phyloP scores from a whole-genome alignment of 352 stramenopile genomes.

The Aphanomyces invadans region DNA sequence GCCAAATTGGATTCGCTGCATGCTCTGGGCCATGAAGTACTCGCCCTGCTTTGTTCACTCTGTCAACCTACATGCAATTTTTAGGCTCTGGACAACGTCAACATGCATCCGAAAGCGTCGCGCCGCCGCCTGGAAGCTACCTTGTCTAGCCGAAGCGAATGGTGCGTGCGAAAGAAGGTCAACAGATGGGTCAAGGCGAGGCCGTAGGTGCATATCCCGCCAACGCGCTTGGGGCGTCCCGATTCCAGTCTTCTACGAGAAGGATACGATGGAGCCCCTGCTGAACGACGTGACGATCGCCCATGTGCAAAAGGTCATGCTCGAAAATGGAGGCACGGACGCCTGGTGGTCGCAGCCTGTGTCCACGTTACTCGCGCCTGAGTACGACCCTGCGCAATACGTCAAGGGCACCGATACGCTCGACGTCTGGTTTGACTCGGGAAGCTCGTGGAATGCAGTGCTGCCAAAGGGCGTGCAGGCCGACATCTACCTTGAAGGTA shows the following conservation, averaged over 20 bases:
- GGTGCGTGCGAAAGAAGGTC: constrained; percentile 34
- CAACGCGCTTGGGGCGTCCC: constrained; percentile 97
- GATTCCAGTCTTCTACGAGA: constrained; percentile 98
- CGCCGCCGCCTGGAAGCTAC: constrained; percentile 80
- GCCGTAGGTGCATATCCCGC: constrained; percentile 89
- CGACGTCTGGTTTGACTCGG: constrained; percentile 99
- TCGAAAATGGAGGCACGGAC: constrained; percentile 84
- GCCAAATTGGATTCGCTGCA: constrained; percentile 92
- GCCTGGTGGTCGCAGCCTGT: constrained; percentile 93
- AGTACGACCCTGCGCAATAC: constrained; percentile 82
- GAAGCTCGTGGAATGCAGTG: constrained; percentile 68
- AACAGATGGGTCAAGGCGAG: not conserved
- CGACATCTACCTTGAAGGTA: constrained; percentile 94
- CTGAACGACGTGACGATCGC: constrained; percentile 89
- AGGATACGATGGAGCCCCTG: constrained; percentile 79
- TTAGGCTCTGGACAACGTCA: constrained; percentile 45
- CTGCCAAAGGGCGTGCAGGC: constrained; percentile 63
- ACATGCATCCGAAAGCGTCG: constrained; percentile 89
- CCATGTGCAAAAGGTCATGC: constrained; percentile 64
- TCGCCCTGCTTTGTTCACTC: not conserved
- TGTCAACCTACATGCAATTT: not conserved
- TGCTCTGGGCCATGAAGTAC: constrained; percentile 49
- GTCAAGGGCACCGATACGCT: constrained; percentile 96
- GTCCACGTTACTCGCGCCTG: constrained; percentile 51
- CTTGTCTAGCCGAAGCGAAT: constrained; percentile 88